A percentile compares a stretch with the other conserved stretches of the same genome.
Evolutionary conservation across 495 filamentous ascomycete genomes (phyloP).

Genomic region (Lasiosphaeria ovina): DNA sequence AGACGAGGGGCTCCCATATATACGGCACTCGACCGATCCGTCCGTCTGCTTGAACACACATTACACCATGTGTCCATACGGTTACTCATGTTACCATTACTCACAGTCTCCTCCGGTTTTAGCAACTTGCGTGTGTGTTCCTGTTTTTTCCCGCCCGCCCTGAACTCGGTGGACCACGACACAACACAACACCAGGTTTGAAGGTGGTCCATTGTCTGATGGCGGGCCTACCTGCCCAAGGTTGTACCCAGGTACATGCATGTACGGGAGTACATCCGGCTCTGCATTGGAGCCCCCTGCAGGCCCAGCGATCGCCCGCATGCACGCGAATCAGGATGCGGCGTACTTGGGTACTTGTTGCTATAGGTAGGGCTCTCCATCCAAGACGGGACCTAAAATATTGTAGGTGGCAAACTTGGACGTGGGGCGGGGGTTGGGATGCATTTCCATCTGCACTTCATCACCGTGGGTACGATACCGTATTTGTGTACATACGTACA

Average conservation of each 20-base stretch:
- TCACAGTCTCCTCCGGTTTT: slow-evolving; percentile 4
- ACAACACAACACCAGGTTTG: slow-evolving; percentile 5
- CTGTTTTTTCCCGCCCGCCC: slow-evolving; percentile 4
- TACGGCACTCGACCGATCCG: background rate
- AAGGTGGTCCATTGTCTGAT: background rate
- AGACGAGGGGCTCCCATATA: slow-evolving; percentile 8
- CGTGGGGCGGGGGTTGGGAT: too few relatives aligned
- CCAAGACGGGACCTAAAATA: too few relatives aligned
- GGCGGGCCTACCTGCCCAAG: background rate
- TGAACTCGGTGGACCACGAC: slow-evolving; percentile 11
- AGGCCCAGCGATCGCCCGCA: too few relatives aligned
- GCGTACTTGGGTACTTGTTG: too few relatives aligned
- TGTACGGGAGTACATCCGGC: background rate
- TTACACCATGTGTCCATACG: too few relatives aligned
- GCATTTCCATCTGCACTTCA: too few relatives aligned
- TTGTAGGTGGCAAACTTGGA: too few relatives aligned
- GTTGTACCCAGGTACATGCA: background rate
- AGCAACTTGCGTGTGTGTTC: background rate
- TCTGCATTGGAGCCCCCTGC: too few relatives aligned
- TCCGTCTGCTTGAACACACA: background rate
- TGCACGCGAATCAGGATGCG: too few relatives aligned
- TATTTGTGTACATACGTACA: too few relatives aligned
- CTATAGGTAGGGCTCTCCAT: too few relatives aligned
- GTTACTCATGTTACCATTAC: background rate
- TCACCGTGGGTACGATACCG: too few relatives aligned